Evolutionary conservation across 371 early-diverging fungal genomes (phyloP).

Genomic region (Zychaea mexicana): DNA sequence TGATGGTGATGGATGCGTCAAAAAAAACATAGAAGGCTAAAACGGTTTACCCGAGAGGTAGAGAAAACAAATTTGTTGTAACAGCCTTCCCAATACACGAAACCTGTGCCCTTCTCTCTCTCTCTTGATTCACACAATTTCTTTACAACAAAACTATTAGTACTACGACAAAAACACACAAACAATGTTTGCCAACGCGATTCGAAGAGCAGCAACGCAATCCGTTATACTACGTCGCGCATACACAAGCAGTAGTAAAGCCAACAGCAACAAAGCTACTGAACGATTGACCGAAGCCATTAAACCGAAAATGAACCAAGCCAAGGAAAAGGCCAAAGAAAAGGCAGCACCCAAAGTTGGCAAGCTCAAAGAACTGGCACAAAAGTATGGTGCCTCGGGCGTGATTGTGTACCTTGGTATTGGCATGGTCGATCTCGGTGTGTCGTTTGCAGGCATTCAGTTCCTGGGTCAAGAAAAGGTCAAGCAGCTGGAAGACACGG

Average conservation of each 20-base stretch:
- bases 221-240: not conserved
- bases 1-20: no score
- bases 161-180: no score
- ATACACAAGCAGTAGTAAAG: not conserved
- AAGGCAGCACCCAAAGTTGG: conserved; percentile 28
- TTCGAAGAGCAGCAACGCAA: conserved; percentile 1
- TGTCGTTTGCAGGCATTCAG: conserved; percentile 40
- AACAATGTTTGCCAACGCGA: not conserved
- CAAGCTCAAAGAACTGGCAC: conserved; percentile 31
- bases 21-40: no score
- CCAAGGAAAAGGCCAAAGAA: conserved; percentile 16
- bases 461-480: conserved; percentile 43
- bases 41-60: no score
- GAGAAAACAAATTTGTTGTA: no score
- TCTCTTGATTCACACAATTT: no score
- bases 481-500: conserved; percentile 34
- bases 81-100: no score
- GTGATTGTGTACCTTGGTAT: conserved; percentile 46
- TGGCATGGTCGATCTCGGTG: conserved; percentile 40
- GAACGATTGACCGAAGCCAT: not conserved
- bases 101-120: no score
- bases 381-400: conserved; percentile 47
- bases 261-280: not conserved
- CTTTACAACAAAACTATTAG: no score
- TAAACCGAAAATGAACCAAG: not conserved